Evolutionary conservation across 441 rosid genomes (phyloP), one percentile per base, ranked within the genome.

Genomic region (Brassica balearica): DNA sequence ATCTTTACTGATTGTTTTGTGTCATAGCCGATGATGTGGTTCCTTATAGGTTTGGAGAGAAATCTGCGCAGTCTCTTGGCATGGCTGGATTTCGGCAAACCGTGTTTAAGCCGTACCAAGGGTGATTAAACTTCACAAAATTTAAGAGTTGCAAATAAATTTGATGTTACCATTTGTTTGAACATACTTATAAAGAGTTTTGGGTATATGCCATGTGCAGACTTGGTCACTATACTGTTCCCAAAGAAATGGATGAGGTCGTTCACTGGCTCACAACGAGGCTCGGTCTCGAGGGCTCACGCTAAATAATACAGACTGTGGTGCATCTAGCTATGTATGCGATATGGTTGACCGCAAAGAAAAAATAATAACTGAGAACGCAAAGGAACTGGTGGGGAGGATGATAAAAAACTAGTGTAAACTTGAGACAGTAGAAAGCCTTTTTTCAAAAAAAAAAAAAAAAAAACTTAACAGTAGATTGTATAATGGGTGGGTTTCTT

Each of bases 221-320:
- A 83, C 88, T 95, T 68, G 99, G 97, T 71, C 99, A 93, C 77
- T 95, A 89, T 83, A 95, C 98, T 1, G 86, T 93, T 14, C 99
- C 98, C 0, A 88, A 75, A 73, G 98, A 95, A 82, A 85, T 93
- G 98, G 90, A 89, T 0, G 99, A 90, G 72, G 89, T 93, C 46
- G 88, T 92, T 80, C 83, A 74, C 6, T 95, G 98, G 98, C 93
- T 93, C 22, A 73, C 90, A 6, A 22, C 85, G 17, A 86, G 87
- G 86, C 87, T 95, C 19, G 91, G 90, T 29, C 98, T 93, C 0
- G 95, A 94, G 61, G 97, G 94, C 4, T 88, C 82, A 27, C 80
- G 80, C 60, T 80, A 67, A 76, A 36, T 10, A 68, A 46, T 10
- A 60, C 17, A 62, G 51, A 53, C 11, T 48, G 59, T 53, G 20